Evolutionary conservation across 768 basidiomycete genomes (phyloP), one percentile per base, ranked within the genome.

Genomic region (Gloeopeniophorella convolvens): DNA sequence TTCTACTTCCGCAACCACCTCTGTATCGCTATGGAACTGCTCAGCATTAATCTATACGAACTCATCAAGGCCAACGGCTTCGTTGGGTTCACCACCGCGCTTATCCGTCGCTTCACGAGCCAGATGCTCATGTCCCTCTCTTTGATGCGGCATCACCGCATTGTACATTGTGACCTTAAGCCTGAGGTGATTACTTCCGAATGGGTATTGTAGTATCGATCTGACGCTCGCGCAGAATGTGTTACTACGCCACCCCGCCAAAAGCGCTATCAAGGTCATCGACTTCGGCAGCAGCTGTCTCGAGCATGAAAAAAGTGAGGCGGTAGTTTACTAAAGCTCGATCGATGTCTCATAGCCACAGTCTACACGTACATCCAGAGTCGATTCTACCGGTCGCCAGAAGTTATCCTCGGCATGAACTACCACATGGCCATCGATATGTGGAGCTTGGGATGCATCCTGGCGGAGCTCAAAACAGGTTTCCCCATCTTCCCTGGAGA

Each of bases 311-410:
- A 97, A 97, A 73, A 95, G 94, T 95, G 62, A 54, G 85, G 70
- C 6, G 12, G 21, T n/a, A 16, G 32, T 32, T 33, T 32, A 21
- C 33, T 18, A 23, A 13, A 13, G 37, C 31, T 40, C 8, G 27
- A 27, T 35, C 35, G 30, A 5, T 2, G 3, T 49, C 28, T 37
- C 32, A 26, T 34, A 51, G 37, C 35, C 21, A 4, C 55, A 99
- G 96, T 99, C 56, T 99, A 98, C 67, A 99, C 96, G 1, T 99
- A 99, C 64, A 98, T 99, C 57, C 96, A 98, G 68, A 95, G 92
- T 70, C 89, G 96, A 34, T 99, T 99, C 73, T 99, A 99, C 70
- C 91, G 96, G n/a, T 96, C 93, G 16, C 96, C 96, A 3, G 96
- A 99, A 69, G 95, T 99, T 59, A 99, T 99, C 48, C 79, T 99